Conservation (phyloP, 441 rosid genomes). For the Populus hybrid region DNA sequence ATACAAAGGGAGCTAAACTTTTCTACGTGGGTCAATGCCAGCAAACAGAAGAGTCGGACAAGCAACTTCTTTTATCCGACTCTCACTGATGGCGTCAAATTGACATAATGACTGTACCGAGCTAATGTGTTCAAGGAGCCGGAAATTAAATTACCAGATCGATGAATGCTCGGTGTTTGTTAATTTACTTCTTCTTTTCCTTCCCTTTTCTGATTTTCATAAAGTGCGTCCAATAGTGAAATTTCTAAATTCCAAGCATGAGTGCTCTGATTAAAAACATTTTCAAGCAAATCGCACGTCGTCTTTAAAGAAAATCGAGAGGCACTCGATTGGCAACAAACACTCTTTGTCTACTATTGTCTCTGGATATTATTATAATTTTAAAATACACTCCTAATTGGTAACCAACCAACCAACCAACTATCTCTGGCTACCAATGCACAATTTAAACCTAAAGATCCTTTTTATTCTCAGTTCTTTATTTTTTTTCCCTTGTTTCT, state of each 20-base stretch:
- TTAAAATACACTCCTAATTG: no score
- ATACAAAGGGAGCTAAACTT: no score
- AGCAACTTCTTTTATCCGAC: no score
- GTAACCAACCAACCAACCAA: no score
- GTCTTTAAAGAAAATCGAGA: not conserved
- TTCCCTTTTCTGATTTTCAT: not conserved
- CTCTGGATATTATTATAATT: not conserved
- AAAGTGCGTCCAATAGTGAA: not conserved
- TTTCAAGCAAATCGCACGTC: not conserved
- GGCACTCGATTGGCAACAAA: not conserved
- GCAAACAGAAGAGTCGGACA: no score
- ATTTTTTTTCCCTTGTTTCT: no score
- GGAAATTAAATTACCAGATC: not conserved
- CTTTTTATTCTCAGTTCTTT: no score
- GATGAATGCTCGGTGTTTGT: not conserved
- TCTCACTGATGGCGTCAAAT: no score
- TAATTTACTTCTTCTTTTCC: not conserved
- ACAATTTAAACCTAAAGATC: no score
- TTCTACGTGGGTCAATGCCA: no score
- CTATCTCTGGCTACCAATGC: no score
- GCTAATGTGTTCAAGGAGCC: not conserved
- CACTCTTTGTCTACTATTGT: not conserved
- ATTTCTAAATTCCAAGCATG: not conserved
- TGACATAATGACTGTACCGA: no score
- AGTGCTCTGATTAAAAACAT: not conserved